Conservation (phyloP, 2,329 filamentous ascomycete species). For the Teratosphaeria destructans region DNA sequence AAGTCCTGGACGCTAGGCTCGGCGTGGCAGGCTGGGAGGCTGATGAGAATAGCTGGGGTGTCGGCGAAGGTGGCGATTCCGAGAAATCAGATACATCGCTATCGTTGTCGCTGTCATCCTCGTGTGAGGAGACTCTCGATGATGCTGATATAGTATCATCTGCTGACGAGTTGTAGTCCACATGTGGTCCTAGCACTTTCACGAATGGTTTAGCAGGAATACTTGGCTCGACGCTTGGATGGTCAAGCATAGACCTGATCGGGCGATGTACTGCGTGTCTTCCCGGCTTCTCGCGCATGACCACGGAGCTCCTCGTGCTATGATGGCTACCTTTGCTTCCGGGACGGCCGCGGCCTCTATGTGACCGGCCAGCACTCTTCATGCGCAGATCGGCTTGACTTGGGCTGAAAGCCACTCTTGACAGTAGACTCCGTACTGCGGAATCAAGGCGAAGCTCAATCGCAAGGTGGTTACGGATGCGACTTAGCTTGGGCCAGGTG, state of each 20-base stretch:
- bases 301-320: conserved; percentile 3
- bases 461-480: conserved; percentile 76
- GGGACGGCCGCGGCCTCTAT: conserved; percentile 1
- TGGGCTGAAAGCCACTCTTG: conserved; percentile 58
- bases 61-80: conserved; percentile 15
- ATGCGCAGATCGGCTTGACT: conserved; percentile 51
- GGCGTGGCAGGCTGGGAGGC: conserved; percentile 21
- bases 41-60: conserved; percentile 11
- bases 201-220: neutral
- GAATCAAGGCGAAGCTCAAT: conserved; percentile 77
- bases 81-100: conserved; percentile 1
- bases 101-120: conserved; percentile 1
- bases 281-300: neutral
- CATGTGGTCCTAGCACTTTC: neutral
- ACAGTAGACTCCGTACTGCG: conserved; percentile 58
- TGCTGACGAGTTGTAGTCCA: conserved; percentile 6
- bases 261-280: neutral
- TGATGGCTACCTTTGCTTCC: conserved; percentile 5
- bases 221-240: neutral
- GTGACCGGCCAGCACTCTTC: neutral
- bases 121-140: conserved; percentile 1
- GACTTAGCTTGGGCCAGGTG: conserved; percentile 82
- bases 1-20: conserved; percentile 7
- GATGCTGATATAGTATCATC: conserved; percentile 1
- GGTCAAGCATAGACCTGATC: conserved; percentile 5